These are phyloP conservation scores for Crithidia acanthocephali DNA, from an alignment of 208 protist species.

Conservation along the genomic window DNA sequence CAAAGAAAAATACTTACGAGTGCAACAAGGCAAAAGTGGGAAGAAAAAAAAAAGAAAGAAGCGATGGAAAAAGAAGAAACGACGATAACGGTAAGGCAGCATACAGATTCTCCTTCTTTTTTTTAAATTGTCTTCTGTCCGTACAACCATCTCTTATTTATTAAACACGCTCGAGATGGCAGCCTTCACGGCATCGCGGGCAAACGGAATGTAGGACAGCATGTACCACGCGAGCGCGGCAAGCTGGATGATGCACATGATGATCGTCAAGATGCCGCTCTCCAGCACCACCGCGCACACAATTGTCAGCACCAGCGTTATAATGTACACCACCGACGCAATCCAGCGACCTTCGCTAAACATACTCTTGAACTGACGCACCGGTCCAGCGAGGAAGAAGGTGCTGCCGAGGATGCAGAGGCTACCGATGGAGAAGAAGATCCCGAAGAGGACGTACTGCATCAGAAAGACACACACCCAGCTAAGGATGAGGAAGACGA, in stretches of 20 bases:
- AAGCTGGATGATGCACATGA: constrained; percentile 75
- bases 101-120: neutral
- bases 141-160: constrained; percentile 4
- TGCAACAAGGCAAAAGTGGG: neutral
- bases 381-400: constrained; percentile 83
- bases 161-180: constrained; percentile 20
- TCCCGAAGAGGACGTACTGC: constrained; percentile 73
- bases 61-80: neutral
- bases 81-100: neutral
- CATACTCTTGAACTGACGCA: constrained; percentile 82
- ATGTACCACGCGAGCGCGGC: constrained; percentile 85
- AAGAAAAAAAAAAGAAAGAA: neutral
- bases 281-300: constrained; percentile 59
- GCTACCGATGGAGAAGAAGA: constrained; percentile 81
- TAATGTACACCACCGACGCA: constrained; percentile 72
- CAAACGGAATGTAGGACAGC: constrained; percentile 88
- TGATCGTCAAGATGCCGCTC: constrained; percentile 60
- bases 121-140: neutral
- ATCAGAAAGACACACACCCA: constrained; percentile 65
- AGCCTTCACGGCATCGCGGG: constrained; percentile 55
- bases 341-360: constrained; percentile 81
- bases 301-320: constrained; percentile 76
- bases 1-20: neutral
- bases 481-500: constrained; percentile 67
- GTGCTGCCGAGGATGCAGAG: constrained; percentile 54